Conservation (phyloP, 768 basidiomycete genomes). For the Russula olivacea region DNA sequence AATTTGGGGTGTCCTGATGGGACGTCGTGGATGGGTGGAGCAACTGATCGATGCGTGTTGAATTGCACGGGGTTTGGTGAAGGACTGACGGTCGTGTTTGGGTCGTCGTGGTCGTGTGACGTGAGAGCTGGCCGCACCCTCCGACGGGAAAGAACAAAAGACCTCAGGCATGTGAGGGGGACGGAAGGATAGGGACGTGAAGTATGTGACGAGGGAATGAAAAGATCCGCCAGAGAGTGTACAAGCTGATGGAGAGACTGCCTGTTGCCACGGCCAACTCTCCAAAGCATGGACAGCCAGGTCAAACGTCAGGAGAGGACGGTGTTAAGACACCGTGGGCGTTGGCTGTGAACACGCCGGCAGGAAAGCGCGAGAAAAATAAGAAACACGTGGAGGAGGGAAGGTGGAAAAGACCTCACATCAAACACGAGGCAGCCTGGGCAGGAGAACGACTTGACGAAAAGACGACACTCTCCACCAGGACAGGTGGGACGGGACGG, state of each 20-base stretch:
- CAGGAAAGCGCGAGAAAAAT: slow-evolving; percentile 9
- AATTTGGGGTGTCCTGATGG: not conserved
- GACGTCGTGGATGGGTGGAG: not conserved
- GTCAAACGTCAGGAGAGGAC: slow-evolving; percentile 32
- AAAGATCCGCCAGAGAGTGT: slow-evolving; percentile 26
- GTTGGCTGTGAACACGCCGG: slow-evolving; percentile 22
- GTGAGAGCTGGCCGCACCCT: slow-evolving; percentile 1
- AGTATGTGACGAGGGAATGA: slow-evolving; percentile 25
- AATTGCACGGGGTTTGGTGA: not conserved
- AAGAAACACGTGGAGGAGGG: slow-evolving; percentile 3
- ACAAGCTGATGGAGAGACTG: slow-evolving; percentile 38
- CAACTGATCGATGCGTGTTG: not conserved
- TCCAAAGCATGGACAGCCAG: slow-evolving; percentile 73
- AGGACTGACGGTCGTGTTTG: not conserved
- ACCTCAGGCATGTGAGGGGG: slow-evolving; percentile 28
- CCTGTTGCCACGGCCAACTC: slow-evolving; percentile 49
- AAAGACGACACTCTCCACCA: not conserved
- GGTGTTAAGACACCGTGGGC: slow-evolving; percentile 35
- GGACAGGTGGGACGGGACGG: not conserved
- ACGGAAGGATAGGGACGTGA: slow-evolving; percentile 15
- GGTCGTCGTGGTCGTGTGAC: slow-evolving; percentile 4
- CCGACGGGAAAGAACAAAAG: slow-evolving; percentile 10
- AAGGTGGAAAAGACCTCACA: slow-evolving; percentile 14
- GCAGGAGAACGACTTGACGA: not conserved
- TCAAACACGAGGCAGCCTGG: slow-evolving; percentile 9